Evolutionary conservation across 768 basidiomycete genomes (phyloP).

Genomic region (Trametes cinnabarina): DNA sequence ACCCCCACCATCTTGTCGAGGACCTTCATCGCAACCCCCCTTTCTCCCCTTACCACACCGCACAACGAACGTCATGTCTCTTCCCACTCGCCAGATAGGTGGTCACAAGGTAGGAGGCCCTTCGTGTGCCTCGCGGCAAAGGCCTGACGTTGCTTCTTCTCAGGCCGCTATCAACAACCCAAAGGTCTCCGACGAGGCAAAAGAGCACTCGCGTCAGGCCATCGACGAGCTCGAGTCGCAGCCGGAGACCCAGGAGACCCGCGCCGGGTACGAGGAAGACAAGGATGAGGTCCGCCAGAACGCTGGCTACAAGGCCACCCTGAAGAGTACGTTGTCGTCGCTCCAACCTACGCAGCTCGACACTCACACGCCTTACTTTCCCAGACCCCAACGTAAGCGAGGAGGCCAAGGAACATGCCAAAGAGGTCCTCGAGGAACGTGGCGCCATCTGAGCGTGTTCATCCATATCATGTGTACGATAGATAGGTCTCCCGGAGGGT

Average conservation of each 20-base stretch:
- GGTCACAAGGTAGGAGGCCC: constrained; percentile 23
- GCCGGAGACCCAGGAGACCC: constrained; percentile 20
- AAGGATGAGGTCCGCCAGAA: constrained; percentile 27
- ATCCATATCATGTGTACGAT: background rate
- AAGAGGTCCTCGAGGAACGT: constrained; percentile 24
- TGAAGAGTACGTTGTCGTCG: constrained; percentile 24
- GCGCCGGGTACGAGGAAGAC: constrained; percentile 8
- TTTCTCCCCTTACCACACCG: background rate
- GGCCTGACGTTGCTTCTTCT: background rate
- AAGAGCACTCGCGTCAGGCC: constrained; percentile 29
- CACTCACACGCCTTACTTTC: background rate
- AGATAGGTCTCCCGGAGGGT: background rate
- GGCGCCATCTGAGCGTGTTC: constrained; percentile 16
- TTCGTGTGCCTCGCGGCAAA: background rate
- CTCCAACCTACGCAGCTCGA: background rate
- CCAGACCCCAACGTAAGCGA: constrained; percentile 29
- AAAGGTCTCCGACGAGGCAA: constrained; percentile 32
- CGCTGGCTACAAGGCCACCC: constrained; percentile 29
- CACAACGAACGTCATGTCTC: constrained; percentile 17
- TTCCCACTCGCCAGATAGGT: constrained; percentile 22
- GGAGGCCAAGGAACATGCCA: constrained; percentile 29
- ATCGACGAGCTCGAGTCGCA: constrained; percentile 23
- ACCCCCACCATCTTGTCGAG: background rate
- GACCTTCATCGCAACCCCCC: background rate
- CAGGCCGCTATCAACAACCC: constrained; percentile 32